Percentiles rank a stretch among this genome's conserved stretches.
Evolutionary conservation across 139 green algal genomes (phyloP).

Genomic region (Closterium sp.): DNA sequence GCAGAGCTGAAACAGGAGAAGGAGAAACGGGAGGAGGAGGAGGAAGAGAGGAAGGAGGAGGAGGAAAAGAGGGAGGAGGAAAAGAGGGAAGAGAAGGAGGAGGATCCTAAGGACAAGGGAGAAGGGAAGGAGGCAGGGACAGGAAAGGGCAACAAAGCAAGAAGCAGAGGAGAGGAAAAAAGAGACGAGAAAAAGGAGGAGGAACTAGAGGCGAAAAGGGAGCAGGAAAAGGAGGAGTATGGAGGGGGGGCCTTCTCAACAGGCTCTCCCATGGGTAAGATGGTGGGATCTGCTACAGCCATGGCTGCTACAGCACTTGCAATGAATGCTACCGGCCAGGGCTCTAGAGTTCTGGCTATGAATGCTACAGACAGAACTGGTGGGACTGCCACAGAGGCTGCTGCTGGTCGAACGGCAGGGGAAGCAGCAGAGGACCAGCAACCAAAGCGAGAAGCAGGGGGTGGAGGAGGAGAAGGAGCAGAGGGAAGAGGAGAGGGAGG

Average conservation of each 20-base stretch:
- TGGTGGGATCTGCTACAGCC: background rate
- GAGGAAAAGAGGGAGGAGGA: too few species aligned
- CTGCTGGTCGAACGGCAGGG: background rate
- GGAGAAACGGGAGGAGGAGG: background rate
- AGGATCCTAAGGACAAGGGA: background rate
- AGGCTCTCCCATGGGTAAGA: background rate
- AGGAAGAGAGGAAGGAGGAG: background rate
- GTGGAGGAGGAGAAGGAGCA: background rate
- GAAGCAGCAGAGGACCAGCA: background rate
- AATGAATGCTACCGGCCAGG: background rate
- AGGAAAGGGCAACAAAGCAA: background rate
- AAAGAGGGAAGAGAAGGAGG: background rate
- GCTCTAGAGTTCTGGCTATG: too few species aligned
- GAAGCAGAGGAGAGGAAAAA: too few species aligned
- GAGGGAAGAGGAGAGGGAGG: background rate
- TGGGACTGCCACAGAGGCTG: too few species aligned
- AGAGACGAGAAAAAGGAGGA: too few species aligned
- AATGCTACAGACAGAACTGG: too few species aligned
- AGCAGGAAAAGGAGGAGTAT: background rate
- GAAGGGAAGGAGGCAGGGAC: background rate
- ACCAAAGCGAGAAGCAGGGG: background rate
- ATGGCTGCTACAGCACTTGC: background rate
- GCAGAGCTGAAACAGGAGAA: background rate
- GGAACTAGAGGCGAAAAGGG: background rate
- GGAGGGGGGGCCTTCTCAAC: background rate